phyloP scores from a whole-genome alignment of 75 land plant species.

The Cryptomeria japonica region DNA sequence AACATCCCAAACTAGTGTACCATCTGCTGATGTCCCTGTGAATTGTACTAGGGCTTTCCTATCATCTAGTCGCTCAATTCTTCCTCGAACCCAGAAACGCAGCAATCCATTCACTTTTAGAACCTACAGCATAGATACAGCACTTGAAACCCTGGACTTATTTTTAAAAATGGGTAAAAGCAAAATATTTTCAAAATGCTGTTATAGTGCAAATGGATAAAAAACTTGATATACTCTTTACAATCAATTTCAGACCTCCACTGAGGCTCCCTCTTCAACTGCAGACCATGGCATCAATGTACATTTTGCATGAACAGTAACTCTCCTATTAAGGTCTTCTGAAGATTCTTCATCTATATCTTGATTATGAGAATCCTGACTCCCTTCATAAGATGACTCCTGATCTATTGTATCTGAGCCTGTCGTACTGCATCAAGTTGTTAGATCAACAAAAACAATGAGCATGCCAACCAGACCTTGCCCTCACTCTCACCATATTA shows the following conservation, averaged over 20 bases:
- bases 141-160: background rate
- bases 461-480: background rate
- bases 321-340: background rate
- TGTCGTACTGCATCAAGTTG: conserved; percentile 9
- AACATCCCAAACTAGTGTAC: background rate
- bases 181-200: background rate
- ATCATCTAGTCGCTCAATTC: conserved; percentile 5
- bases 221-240: background rate
- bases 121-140: conserved; percentile 14
- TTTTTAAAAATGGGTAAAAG: background rate
- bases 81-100: conserved; percentile 20
- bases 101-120: conserved; percentile 7
- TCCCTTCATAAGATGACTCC: background rate
- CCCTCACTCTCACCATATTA: background rate
- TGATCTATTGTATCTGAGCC: conserved; percentile 10
- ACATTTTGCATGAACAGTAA: conserved; percentile 4
- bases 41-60: conserved; percentile 19
- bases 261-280: conserved; percentile 14
- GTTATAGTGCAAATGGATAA: background rate
- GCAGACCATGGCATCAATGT: conserved; percentile 6
- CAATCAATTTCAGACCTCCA: conserved; percentile 7
- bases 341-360: conserved; percentile 2
- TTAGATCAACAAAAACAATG: background rate
- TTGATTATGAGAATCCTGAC: conserved; percentile 1
- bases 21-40: conserved; percentile 10